Conservation (phyloP, 768 basidiomycete species). For the Boletus huronensis region DNA sequence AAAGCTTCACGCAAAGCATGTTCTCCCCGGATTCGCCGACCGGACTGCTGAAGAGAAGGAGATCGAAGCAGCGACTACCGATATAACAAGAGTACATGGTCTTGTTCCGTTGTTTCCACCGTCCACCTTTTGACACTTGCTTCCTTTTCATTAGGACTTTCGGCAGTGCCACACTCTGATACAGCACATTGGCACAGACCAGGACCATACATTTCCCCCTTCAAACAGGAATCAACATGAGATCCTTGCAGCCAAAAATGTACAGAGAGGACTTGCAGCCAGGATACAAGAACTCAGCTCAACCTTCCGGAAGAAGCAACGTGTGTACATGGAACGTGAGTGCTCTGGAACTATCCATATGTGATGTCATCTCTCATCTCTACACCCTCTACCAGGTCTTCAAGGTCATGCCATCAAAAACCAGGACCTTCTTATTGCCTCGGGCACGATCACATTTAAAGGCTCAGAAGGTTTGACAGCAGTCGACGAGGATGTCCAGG, state of each 20-base stretch:
- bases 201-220: slow-evolving; percentile 65
- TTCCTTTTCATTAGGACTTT: slow-evolving; percentile 31
- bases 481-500: slow-evolving; percentile 86
- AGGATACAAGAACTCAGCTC: slow-evolving; percentile 92
- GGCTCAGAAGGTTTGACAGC: slow-evolving; percentile 81
- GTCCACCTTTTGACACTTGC: slow-evolving; percentile 5
- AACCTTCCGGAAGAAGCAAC: slow-evolving; percentile 94
- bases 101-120: slow-evolving; percentile 8
- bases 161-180: slow-evolving; percentile 46
- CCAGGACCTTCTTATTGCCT: slow-evolving; percentile 88
- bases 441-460: slow-evolving; percentile 77
- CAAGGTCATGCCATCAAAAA: slow-evolving; percentile 99
- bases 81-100: slow-evolving; percentile 76
- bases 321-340: slow-evolving; percentile 97
- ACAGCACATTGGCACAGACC: slow-evolving; percentile 63
- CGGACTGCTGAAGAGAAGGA: slow-evolving; percentile 90
- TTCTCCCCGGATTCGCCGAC: slow-evolving; percentile 95
- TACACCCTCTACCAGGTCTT: slow-evolving; percentile 53
- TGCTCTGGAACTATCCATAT: slow-evolving; percentile 16
- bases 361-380: slow-evolving; percentile 15
- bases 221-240: slow-evolving; percentile 46
- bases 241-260: slow-evolving; percentile 79
- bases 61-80: slow-evolving; percentile 80
- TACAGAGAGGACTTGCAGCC: slow-evolving; percentile 93
- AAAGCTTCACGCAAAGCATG: slow-evolving; percentile 94